Percentiles rank a stretch among this genome's conserved stretches.
phyloP scores from a whole-genome alignment of 129 eudicot genomes.

The Artemisia argyi region DNA sequence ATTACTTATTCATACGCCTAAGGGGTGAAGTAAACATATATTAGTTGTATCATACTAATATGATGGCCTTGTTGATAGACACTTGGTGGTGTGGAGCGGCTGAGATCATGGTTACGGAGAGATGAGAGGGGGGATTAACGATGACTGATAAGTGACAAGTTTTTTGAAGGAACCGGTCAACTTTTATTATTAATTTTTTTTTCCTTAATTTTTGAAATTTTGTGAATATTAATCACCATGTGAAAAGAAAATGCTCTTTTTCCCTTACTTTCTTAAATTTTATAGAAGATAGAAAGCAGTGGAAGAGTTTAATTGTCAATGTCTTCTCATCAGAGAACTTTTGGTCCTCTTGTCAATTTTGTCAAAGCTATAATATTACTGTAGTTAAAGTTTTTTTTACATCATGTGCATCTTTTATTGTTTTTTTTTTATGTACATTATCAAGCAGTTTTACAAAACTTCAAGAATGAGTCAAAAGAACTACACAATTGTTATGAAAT shows the following conservation, averaged over 20 bases:
- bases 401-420: constrained; percentile 11
- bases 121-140: constrained; percentile 6
- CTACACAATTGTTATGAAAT: no score
- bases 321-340: constrained; percentile 11
- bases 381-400: not conserved
- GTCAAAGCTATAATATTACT: constrained; percentile 6
- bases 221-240: constrained; percentile 20
- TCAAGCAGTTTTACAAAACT: not conserved
- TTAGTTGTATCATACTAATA: not conserved
- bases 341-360: constrained; percentile 24
- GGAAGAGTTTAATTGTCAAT: constrained; percentile 19
- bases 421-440: not conserved
- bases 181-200: constrained; percentile 9
- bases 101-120: constrained; percentile 12
- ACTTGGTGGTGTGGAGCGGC: constrained; percentile 1
- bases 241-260: constrained; percentile 8
- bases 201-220: not conserved
- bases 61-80: constrained; percentile 4
- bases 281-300: constrained; percentile 11
- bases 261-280: constrained; percentile 6
- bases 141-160: constrained; percentile 1
- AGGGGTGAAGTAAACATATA: constrained; percentile 4
- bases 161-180: constrained; percentile 1
- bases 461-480: not conserved
- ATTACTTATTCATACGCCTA: constrained; percentile 9